Evolutionary conservation across 768 basidiomycete species (phyloP).

Genomic region (Clavaria fumosa): DNA sequence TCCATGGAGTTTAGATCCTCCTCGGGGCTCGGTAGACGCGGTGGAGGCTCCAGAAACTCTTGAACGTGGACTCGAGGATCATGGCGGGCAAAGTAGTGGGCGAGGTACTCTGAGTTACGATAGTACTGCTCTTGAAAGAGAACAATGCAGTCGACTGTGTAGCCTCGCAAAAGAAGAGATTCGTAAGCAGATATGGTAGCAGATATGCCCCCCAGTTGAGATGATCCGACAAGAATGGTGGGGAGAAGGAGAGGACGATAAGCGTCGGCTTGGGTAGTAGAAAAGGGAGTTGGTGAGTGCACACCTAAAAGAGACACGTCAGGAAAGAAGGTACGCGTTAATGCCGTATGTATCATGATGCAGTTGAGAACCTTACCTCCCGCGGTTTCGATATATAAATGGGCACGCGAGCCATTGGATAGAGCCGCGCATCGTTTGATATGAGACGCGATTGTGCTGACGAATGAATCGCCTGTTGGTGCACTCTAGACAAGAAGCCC

Average conservation of each 20-base stretch:
- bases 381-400: slow-evolving; percentile 86
- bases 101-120: slow-evolving; percentile 72
- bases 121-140: slow-evolving; percentile 82
- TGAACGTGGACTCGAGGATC: slow-evolving; percentile 41
- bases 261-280: slow-evolving; percentile 69
- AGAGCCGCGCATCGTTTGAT: slow-evolving; percentile 37
- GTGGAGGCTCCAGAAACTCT: slow-evolving; percentile 44
- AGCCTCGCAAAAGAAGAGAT: slow-evolving; percentile 79
- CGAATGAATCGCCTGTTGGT: slow-evolving; percentile 52
- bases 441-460: slow-evolving; percentile 46
- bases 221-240: slow-evolving; percentile 74
- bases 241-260: slow-evolving; percentile 84
- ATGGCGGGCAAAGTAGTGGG: slow-evolving; percentile 62
- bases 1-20: slow-evolving; percentile 42
- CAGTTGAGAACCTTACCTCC: slow-evolving; percentile 54
- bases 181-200: slow-evolving; percentile 86
- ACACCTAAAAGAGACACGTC: slow-evolving; percentile 40
- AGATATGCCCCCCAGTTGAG: slow-evolving; percentile 86
- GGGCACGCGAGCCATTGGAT: slow-evolving; percentile 19
- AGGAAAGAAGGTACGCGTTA: slow-evolving; percentile 6
- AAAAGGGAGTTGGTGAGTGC: slow-evolving; percentile 76
- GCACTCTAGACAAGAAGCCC: too few species aligned
- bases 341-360: slow-evolving; percentile 5
- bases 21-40: slow-evolving; percentile 23
- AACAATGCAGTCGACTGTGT: slow-evolving; percentile 70